Evolutionary conservation across 1,284 basidiomycete genomes (phyloP), one percentile per base, ranked within the genome.

Genomic region (Tausonia pullulans): DNA sequence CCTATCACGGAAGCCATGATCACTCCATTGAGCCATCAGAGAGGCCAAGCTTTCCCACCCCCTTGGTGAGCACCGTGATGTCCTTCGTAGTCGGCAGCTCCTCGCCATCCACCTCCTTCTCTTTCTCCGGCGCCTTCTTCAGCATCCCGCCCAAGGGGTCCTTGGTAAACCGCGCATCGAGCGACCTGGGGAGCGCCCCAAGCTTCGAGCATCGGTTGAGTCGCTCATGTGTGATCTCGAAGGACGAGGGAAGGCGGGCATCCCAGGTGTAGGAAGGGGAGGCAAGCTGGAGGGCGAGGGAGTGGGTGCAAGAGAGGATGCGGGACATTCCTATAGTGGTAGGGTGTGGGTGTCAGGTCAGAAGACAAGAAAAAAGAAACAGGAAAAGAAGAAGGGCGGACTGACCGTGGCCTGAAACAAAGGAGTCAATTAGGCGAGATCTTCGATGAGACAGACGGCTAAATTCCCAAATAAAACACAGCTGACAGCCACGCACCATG

Each of bases 381-480:
- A 27, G 3, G 39, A n/a, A n/a, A 27, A 16, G 44, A 2, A 39
- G 43, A 6, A 27, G 5, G 51, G 10, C 39, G 0, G 67, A 67
- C 70, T 70, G 69, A 48, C 71, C 70, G 58, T 70, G 69, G 7
- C 69, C 66, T 66, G 48, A n/a, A 55, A 27, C 49, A 14, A 1
- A 27, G 27, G 9, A 0, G 16, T 8, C 9, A 27, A 27, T 4
- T n/a, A 46, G n/a, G 41, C 14, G 43, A 45, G n/a, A 44, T 27
- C 27, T 27, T 27, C 27, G 27, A 27, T 27, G 27, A 27, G 27
- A 27, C 27, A 27, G 49, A 39, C 11, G 7, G n/a, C 55, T 45
- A 43, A 11, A 51, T 0, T 11, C 43, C 14, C 9, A 56, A 8
- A 27, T 16, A 27, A 27, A 27, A 27, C 1, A 27, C 27, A 27